Conservation (phyloP, 306 rosid species). For the Medicago lupulina region DNA sequence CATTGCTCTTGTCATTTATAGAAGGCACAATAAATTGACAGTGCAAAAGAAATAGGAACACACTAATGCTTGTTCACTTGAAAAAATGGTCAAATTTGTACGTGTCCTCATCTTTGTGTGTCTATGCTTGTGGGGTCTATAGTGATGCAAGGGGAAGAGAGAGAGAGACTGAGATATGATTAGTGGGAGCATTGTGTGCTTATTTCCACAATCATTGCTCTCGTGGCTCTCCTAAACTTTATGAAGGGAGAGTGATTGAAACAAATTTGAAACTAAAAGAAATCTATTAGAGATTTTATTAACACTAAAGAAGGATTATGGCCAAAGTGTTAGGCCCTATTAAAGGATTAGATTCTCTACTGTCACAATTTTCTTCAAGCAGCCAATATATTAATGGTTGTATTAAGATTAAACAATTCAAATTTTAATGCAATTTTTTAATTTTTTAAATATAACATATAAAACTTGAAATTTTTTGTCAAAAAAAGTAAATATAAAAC, state of each 20-base stretch:
- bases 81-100: constrained; percentile 43
- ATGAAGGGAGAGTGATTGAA: constrained; percentile 46
- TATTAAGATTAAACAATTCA: too few relatives aligned
- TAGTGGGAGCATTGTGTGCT: constrained; percentile 64
- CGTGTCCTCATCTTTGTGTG: constrained; percentile 15
- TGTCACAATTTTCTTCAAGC: not conserved
- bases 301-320: constrained; percentile 40
- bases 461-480: not conserved
- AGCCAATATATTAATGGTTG: too few relatives aligned
- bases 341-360: not conserved
- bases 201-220: constrained; percentile 84
- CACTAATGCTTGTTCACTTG: constrained; percentile 21
- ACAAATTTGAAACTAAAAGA: constrained; percentile 47
- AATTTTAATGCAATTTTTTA: too few relatives aligned
- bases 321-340: not conserved
- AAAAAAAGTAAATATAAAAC: too few relatives aligned
- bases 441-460: too few relatives aligned
- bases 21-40: constrained; percentile 37
- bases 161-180: constrained; percentile 34
- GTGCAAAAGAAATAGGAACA: constrained; percentile 28
- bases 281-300: constrained; percentile 51
- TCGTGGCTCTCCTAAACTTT: constrained; percentile 81
- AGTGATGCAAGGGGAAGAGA: not conserved
- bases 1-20: constrained; percentile 14
- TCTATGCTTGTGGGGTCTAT: constrained; percentile 31